Evolutionary conservation across 495 filamentous ascomycete genomes (phyloP), one percentile per base, ranked within the genome.

Genomic region (Aspergillus sclerotiicarbonarius): DNA sequence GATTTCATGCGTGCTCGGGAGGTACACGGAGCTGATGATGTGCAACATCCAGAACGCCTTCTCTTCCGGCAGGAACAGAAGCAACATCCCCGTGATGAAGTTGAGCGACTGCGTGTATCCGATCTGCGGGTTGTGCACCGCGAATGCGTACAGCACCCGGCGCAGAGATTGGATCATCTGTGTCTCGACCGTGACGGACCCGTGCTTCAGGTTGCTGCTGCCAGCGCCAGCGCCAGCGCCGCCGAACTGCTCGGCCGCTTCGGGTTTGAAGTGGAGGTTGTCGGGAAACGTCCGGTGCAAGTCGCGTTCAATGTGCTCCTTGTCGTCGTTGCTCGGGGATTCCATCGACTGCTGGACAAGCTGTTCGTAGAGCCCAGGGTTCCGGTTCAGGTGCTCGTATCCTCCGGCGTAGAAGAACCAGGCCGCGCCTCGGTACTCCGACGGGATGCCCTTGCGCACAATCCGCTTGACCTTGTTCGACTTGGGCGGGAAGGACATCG

Each of bases 391-490:
- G 60, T 87, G 84, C 41, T 85, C 82, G 29, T 90, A 89, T 6
- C 94, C 94, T 12, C 91, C 91, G n/a, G 91, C 92, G 69, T 97
- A 98, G 72, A 87, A 98, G 65, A 96, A 98, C 94, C 94, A 98
- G 31, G 94, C 93, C 6, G 88, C 87, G 10, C 94, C 94, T 63
- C 94, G 83, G 83, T 90, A 92, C 56, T 96, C 90, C 1, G 92
- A 88, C 2, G 94, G 94, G 21, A 97, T 91, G n/a, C 94, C 94
- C 70, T 98, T 98, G 33, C 93, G 86, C 30, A 96, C 82, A 66
- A 90, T 96, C 12, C 91, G 82, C 73, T 96, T 96, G 30, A 92
- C 82, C 65, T 93, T 95, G 41, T 82, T 77, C 13, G 87, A 91
- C 54, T 84, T 88, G 0, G 87, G 82, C 0, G 94, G 94, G 60